Evolutionary conservation across 176 grass and related monocot species (phyloP).

Genomic region (Eragrostis curvula): DNA sequence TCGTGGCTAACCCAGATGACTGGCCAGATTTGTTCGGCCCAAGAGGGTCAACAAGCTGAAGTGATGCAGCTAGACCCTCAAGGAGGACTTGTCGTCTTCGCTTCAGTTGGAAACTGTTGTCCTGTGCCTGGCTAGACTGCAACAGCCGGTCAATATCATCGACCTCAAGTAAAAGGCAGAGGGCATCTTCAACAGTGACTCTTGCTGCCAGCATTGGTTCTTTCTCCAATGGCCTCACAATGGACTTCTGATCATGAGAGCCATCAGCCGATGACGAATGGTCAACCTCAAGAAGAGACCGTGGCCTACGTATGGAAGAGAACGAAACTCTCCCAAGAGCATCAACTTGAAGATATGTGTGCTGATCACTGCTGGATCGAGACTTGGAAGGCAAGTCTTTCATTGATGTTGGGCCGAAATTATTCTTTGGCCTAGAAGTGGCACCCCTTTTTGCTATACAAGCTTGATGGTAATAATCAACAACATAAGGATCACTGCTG

Average conservation of each 20-base stretch:
- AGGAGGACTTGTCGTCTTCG: slow-evolving; percentile 76
- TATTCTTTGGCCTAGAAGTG: slow-evolving; percentile 60
- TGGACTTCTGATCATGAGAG: slow-evolving; percentile 73
- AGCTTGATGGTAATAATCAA: slow-evolving; percentile 99
- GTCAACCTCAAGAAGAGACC: slow-evolving; percentile 86
- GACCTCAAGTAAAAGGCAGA: slow-evolving; percentile 86
- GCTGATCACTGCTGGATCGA: slow-evolving; percentile 70
- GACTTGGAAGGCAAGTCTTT: slow-evolving; percentile 89
- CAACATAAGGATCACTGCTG: slow-evolving; percentile 89
- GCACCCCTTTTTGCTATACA: slow-evolving; percentile 82
- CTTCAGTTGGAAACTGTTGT: slow-evolving; percentile 85
- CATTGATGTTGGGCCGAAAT: slow-evolving; percentile 71
- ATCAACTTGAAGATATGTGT: slow-evolving; percentile 88
- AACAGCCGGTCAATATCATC: slow-evolving; percentile 93
- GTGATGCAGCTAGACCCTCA: slow-evolving; percentile 92
- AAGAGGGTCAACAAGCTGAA: slow-evolving; percentile 90
- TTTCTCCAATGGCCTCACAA: slow-evolving; percentile 77
- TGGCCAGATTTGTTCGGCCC: slow-evolving; percentile 66
- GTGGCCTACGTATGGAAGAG: slow-evolving; percentile 88
- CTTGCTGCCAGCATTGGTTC: slow-evolving; percentile 88
- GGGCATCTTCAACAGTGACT: slow-evolving; percentile 88
- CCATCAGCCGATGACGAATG: slow-evolving; percentile 54
- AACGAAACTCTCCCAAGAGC: slow-evolving; percentile 76
- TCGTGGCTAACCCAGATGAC: slow-evolving; percentile 70
- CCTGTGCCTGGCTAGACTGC: slow-evolving; percentile 78